Evolutionary conservation across 345 rosid species (phyloP).

Genomic region (Rhodamnia argentea): DNA sequence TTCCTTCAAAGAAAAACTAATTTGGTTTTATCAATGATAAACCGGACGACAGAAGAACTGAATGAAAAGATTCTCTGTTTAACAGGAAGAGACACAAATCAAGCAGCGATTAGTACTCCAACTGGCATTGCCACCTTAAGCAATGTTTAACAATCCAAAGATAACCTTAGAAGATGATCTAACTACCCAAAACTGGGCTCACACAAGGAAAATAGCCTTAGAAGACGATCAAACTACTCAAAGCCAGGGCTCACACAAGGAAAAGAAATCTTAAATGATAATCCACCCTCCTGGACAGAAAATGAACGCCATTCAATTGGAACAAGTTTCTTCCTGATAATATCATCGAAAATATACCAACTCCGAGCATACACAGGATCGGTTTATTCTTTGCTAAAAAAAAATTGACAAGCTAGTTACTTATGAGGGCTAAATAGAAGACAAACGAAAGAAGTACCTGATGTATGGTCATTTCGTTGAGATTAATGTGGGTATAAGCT

Average conservation of each 20-base stretch:
- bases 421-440: neutral
- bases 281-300: neutral
- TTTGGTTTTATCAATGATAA: neutral
- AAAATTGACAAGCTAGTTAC: neutral
- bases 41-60: neutral
- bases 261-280: neutral
- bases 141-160: neutral
- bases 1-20: neutral
- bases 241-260: neutral
- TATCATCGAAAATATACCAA: neutral
- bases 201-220: neutral
- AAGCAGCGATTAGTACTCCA: neutral
- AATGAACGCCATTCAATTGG: neutral
- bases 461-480: constrained; percentile 79
- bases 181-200: neutral
- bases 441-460: constrained; percentile 47
- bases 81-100: neutral
- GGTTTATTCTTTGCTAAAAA: neutral
- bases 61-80: neutral
- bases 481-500: constrained; percentile 89
- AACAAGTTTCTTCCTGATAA: neutral
- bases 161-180: neutral
- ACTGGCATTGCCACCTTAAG: neutral
- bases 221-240: neutral
- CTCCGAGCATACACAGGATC: neutral